Evolutionary conservation across 225 moss, liverwort and hornwort genomes (phyloP), one percentile per base, ranked within the genome.

Genomic region (Lunularia cruciata): DNA sequence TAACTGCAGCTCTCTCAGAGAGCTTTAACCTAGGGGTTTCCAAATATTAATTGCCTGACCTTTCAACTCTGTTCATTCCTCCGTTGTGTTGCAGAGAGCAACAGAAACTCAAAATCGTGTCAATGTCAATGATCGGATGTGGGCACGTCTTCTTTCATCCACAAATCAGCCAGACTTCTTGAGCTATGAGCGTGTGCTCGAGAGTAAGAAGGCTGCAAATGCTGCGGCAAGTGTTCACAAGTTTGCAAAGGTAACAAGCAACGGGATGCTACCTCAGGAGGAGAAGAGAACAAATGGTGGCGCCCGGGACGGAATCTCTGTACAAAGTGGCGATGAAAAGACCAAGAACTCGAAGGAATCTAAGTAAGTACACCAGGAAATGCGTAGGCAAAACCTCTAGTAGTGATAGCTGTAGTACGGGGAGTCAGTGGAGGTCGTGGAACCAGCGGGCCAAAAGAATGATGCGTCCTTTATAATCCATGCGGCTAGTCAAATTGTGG

Each of bases 101-200:
- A 76, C 78, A 3, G 76, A 78, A 26, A 76, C 80, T 5, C 87
- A 74, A 57, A 83, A 85, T 25, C 76, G 69, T 31, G 87, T 88
- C 20, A 85, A 76, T 43, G 76, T 83, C 0, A 80, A 79, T 57
- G 87, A 88, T 40, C 75, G 87, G 37, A 85, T 88, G 87, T 88
- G 87, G 87, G 87, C 87, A 49, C 82, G 87, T 20, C 80, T 88
- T 54, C 78, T 88, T 27, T 82, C 87, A 20, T 88, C 87, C 5
- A 88, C 87, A 14, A 77, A 85, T 51, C 87, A 88, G 63, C 87
- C 87, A 51, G 83, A 83, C 43, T 88, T 88, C 76, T 43, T 87
- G 11, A 58, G 75, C 3, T 83, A 87, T 70, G 31, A 78, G 0
- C 58, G 34, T 11, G 80, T 73, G 16, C 54, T 77, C 15, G 72